These are phyloP conservation scores for Solanum bulbocastanum DNA, from an alignment of 257 asterid species.

Conservation along the genomic window DNA sequence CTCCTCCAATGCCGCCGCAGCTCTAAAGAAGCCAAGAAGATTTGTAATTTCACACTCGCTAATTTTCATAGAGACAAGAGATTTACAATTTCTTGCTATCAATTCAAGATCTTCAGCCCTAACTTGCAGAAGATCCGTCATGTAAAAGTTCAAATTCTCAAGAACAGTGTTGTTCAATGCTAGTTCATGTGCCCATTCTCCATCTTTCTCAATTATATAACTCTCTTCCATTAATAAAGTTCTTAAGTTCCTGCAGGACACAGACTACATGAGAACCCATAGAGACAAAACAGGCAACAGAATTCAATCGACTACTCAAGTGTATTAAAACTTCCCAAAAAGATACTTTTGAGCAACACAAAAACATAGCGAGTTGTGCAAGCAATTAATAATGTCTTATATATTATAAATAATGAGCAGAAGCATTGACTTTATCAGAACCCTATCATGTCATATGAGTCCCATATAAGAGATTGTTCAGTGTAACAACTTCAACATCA, in stretches of 20 bases:
- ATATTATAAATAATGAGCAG: neutral
- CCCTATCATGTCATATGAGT: neutral
- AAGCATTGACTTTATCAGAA: neutral
- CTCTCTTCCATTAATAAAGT: slow-evolving; percentile 67
- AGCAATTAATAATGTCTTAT: neutral
- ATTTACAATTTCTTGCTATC: slow-evolving; percentile 59
- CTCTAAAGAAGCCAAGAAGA: slow-evolving; percentile 46
- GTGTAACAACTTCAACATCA: neutral
- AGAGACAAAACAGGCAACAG: neutral
- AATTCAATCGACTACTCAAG: neutral
- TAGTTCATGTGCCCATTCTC: slow-evolving; percentile 69
- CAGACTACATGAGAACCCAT: neutral
- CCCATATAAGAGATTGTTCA: neutral
- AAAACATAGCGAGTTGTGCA: neutral
- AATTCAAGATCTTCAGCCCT: slow-evolving; percentile 49
- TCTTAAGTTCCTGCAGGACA: slow-evolving; percentile 39
- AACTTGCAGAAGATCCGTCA: slow-evolving; percentile 44
- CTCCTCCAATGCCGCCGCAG: slow-evolving; percentile 60
- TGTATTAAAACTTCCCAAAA: neutral
- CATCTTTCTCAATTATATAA: slow-evolving; percentile 45
- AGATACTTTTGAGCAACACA: neutral
- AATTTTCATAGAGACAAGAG: slow-evolving; percentile 52
- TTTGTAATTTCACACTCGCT: slow-evolving; percentile 50
- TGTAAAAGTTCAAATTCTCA: slow-evolving; percentile 62
- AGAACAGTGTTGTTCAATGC: slow-evolving; percentile 54